phyloP scores from a whole-genome alignment of 1,284 basidiomycete genomes.

The Fistulinella cinereoalba region DNA sequence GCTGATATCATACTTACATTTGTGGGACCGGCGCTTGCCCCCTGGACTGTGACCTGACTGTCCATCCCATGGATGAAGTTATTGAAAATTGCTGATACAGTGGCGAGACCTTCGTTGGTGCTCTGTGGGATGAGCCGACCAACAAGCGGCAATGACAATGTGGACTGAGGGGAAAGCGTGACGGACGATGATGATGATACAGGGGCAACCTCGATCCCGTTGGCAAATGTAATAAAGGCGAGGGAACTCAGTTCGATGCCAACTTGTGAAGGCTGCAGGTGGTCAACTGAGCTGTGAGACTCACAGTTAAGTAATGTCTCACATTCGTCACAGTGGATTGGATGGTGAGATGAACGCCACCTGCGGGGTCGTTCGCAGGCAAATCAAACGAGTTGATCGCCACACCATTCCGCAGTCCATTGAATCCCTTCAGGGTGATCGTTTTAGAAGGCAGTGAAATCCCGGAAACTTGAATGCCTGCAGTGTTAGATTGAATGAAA shows the following conservation, averaged over 20 bases:
- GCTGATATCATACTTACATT: slow-evolving; percentile 40
- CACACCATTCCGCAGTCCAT: slow-evolving; percentile 64
- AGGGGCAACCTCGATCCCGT: slow-evolving; percentile 57
- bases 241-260: slow-evolving; percentile 67
- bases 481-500: background rate
- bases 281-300: slow-evolving; percentile 4
- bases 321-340: slow-evolving; percentile 63
- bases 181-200: slow-evolving; percentile 51
- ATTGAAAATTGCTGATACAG: slow-evolving; percentile 69
- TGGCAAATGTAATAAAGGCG: slow-evolving; percentile 59
- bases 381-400: slow-evolving; percentile 70
- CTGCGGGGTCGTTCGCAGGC: slow-evolving; percentile 68
- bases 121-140: slow-evolving; percentile 69
- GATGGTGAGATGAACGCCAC: slow-evolving; percentile 72
- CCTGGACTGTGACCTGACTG: slow-evolving; percentile 60
- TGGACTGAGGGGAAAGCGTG: slow-evolving; percentile 55
- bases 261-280: slow-evolving; percentile 66
- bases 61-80: slow-evolving; percentile 69
- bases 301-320: slow-evolving; percentile 18
- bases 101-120: slow-evolving; percentile 50
- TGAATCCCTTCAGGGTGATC: slow-evolving; percentile 72
- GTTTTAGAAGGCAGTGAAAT: slow-evolving; percentile 56
- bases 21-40: slow-evolving; percentile 60
- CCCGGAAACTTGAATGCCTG: slow-evolving; percentile 56
- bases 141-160: slow-evolving; percentile 52